These are phyloP conservation scores for Bothriochloa decipiens DNA, from an alignment of 176 grass and related monocot genomes.

Conservation along the genomic window DNA sequence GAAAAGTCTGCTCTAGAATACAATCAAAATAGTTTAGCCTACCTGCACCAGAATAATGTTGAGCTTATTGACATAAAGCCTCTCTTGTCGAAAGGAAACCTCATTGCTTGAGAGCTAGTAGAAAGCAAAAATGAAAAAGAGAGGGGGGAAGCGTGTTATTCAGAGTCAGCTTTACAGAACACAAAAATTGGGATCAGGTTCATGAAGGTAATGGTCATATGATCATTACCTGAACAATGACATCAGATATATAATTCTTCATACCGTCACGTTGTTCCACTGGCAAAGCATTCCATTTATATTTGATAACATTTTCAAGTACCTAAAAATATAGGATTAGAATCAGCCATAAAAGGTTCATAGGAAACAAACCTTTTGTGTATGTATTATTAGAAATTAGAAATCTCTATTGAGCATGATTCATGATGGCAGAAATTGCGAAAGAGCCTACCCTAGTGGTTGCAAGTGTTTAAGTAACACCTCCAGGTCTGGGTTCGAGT, in stretches of 20 bases:
- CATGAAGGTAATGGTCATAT: not conserved
- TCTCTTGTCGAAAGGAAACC: slow-evolving; percentile 81
- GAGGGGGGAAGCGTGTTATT: not conserved
- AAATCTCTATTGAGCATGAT: no score
- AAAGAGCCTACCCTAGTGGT: no score
- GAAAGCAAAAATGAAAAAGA: not conserved
- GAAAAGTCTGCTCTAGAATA: slow-evolving; percentile 5
- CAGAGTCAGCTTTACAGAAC: not conserved
- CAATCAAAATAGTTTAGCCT: slow-evolving; percentile 33
- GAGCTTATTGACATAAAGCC: slow-evolving; percentile 94
- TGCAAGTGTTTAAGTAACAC: no score
- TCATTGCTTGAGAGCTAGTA: slow-evolving; percentile 81
- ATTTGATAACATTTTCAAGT: slow-evolving; percentile 82
- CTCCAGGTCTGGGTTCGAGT: no score
- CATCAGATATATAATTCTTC: slow-evolving; percentile 83
- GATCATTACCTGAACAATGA: slow-evolving; percentile 66
- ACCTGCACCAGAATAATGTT: slow-evolving; percentile 97
- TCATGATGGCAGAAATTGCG: no score
- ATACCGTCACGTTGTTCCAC: slow-evolving; percentile 72
- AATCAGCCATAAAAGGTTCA: slow-evolving; percentile 4
- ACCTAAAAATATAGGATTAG: slow-evolving; percentile 52
- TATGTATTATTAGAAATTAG: not conserved
- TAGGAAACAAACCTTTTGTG: not conserved
- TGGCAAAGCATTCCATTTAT: slow-evolving; percentile 74
- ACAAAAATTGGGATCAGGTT: not conserved